A percentile compares a stretch with the other conserved stretches of the same genome.
phyloP scores from a whole-genome alignment of 2,329 filamentous ascomycete genomes.

The Colletotrichum eleusines region DNA sequence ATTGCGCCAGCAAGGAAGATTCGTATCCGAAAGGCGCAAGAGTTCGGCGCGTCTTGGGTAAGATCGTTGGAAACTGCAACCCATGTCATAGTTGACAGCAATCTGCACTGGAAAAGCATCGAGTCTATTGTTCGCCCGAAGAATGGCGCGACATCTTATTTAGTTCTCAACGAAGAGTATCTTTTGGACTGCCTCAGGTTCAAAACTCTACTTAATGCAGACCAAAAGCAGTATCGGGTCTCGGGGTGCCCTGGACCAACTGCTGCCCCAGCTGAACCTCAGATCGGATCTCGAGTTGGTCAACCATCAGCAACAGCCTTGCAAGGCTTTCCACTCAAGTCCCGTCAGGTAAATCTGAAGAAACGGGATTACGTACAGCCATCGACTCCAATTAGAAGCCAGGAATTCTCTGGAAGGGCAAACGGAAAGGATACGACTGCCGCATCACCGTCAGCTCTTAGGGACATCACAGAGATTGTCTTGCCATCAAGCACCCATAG shows the following conservation, averaged over 20 bases:
- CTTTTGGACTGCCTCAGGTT: constrained; percentile 76
- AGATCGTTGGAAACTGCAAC: constrained; percentile 71
- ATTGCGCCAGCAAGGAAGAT: constrained; percentile 73
- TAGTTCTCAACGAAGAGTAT: constrained; percentile 77
- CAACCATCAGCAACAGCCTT: background rate
- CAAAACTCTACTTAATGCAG: constrained; percentile 67
- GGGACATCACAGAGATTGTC: constrained; percentile 12
- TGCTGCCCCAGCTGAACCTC: constrained; percentile 26
- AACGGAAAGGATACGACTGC: background rate
- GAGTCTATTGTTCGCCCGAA: constrained; percentile 63
- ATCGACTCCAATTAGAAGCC: constrained; percentile 53
- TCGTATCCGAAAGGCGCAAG: constrained; percentile 79
- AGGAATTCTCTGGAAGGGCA: constrained; percentile 48
- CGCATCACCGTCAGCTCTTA: background rate
- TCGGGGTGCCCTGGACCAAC: constrained; percentile 57
- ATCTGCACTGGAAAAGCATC: constrained; percentile 73
- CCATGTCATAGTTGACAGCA: constrained; percentile 83
- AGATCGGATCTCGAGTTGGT: constrained; percentile 49
- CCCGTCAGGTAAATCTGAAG: constrained; percentile 52
- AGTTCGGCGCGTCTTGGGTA: constrained; percentile 81
- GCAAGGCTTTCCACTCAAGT: constrained; percentile 60
- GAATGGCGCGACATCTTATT: constrained; percentile 47
- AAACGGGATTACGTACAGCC: constrained; percentile 55
- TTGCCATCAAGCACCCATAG: background rate
- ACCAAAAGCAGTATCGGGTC: constrained; percentile 70